Base-by-base conservation (phyloP, 2,329 filamentous ascomycete genomes). In the Monosporascus sp. region DNA sequence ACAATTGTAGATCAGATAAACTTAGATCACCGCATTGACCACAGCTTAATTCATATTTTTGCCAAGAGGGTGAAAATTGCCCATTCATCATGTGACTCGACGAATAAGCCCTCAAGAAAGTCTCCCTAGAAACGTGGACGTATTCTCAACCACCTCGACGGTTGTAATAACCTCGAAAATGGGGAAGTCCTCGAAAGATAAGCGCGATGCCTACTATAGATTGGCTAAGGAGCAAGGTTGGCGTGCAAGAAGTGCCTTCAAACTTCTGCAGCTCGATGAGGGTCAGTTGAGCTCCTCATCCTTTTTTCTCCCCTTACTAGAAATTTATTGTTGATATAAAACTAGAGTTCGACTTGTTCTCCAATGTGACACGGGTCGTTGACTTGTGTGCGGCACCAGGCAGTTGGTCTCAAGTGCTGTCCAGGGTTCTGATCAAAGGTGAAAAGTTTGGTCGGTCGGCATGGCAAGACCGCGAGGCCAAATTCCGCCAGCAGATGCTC, bases 161-260 rank as follows among this genome's bases (percentile, higher is more conserved):
- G 39, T 14, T 3, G 22, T 24, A 20, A 22, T 6, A 43, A 20
- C 6, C 18, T 31, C 22, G n/a, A 72, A 45, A 31, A 96, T 96
- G 92, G 92, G 92, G 1, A 97, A 97, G 71, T 96, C 94, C 1
- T 97, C 93, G 48, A 99, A 99, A 73, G 94, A 99, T 69, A 99
- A 99, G 75, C 89, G 94, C 50, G 94, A 99, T 71, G 92, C 92
- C 46, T 99, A 99, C 74, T 99, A 99, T 68, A 85, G 94, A 51
- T 88, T 99, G 8, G 94, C 94, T 18, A 99, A 99, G 74, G 94
- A 99, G 72, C 94, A 99, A 77, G 95, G 95, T 59, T 99, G 94
- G 93, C 89, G 94, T 37, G 94, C 94, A 27, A 83, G 94, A 54
- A 96, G 91, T 61, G 94, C 94, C 8, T 99, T 97, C 77, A 99